Evolutionary conservation across 176 grass and related monocot species (phyloP), one percentile per base, ranked within the genome.

Genomic region (Aechmea fasciata): DNA sequence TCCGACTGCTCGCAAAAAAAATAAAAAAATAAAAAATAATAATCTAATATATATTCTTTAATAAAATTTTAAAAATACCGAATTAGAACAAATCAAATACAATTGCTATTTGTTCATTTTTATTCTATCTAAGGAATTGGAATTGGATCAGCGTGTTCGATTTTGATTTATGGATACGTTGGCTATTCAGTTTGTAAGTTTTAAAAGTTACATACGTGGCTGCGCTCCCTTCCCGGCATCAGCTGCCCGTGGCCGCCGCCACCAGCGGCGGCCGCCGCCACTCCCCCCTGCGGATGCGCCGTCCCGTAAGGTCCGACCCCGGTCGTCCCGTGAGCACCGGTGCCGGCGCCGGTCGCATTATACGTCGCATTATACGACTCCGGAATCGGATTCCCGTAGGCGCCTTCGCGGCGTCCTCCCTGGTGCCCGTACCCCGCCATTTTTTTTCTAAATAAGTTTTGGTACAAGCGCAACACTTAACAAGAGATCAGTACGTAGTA

Each of bases 1-100:
- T 96, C 87, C 1, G 87, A 90, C 86, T 75, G 49, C 1, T 11
- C 48, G 2, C 11, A 69, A 3, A 28, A n/a, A 13, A 1, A 54
- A 3, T 23, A 54, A 15, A 54, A 3, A 54, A 26, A 2, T 15
- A 6, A 54, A 54, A 11, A 54, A 13, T 2, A 53, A 14, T 4
- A 54, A 54, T 15, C 25, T 26, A 26, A 15, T 13, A 13, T 1
- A 54, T 54, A 53, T 53, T 53, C 1, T 26, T 26, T 26, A 26
- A n/a, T n/a, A 26, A 26, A 2, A 2, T 1, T 26, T 26, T 2
- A 26, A 26, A 26, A 26, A 26, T 26, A 26, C 2, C 25, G n/a
- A 11, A 41, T 2, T 2, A 11, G 0, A 48, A 10, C 11, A 47
- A 48, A 15, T 47, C 15, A 47, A 69, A 50, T 11, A 69, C 3